Conservation (phyloP, 2,329 filamentous ascomycete genomes). For the Chaetomiaceae sp. region DNA sequence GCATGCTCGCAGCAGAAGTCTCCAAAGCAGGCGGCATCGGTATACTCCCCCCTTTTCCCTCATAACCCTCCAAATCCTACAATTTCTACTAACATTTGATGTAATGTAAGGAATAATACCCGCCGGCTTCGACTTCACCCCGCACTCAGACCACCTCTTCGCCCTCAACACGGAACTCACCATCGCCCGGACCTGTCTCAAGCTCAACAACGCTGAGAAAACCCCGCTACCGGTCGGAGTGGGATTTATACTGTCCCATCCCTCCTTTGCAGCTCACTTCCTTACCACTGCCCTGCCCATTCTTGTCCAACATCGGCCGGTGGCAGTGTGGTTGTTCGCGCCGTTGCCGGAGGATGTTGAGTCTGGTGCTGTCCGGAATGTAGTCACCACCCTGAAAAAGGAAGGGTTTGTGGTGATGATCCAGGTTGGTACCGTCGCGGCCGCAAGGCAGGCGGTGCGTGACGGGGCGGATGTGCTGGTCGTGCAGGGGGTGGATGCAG, state of each 20-base stretch:
- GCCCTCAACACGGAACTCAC: slow-evolving; percentile 33
- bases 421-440: slow-evolving; percentile 56
- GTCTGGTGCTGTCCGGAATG: background rate
- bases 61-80: background rate
- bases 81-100: background rate
- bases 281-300: slow-evolving; percentile 44
- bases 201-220: slow-evolving; percentile 3
- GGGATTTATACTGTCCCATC: slow-evolving; percentile 57
- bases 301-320: slow-evolving; percentile 49
- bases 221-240: slow-evolving; percentile 50
- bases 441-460: slow-evolving; percentile 46
- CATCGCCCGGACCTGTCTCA: slow-evolving; percentile 26
- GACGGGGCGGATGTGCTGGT: slow-evolving; percentile 55
- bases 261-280: slow-evolving; percentile 36
- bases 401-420: slow-evolving; percentile 49
- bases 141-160: slow-evolving; percentile 28
- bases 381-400: slow-evolving; percentile 33
- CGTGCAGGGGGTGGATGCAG: slow-evolving; percentile 60
- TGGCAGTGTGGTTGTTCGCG: slow-evolving; percentile 65
- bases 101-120: slow-evolving; percentile 31
- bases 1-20: slow-evolving; percentile 37
- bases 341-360: slow-evolving; percentile 40
- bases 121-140: slow-evolving; percentile 32
- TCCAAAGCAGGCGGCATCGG: slow-evolving; percentile 39
- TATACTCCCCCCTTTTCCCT: slow-evolving; percentile 17